Base-by-base conservation (phyloP, 805 yeast species). In the Danielia oregonensis region DNA sequence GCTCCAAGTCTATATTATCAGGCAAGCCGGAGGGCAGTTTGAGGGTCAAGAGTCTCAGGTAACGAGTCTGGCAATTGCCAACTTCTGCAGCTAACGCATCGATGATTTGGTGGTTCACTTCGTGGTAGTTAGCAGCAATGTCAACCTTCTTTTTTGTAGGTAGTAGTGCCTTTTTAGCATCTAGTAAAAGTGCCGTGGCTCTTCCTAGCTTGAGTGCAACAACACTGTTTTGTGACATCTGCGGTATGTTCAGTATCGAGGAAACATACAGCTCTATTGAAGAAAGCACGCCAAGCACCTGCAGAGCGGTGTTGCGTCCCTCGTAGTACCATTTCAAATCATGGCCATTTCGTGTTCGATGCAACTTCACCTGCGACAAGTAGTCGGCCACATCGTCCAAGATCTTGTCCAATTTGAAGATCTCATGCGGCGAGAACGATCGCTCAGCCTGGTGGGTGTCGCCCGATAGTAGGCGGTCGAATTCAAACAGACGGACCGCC, bases 81-180 rank as follows among this genome's bases (percentile, higher is more conserved):
- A 35, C 23, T 16, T 35, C 37, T 12, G 27, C 26, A 13, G 5
- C 14, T 9, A 35, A 14, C 16, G 37, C 37, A 19, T 13, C 19
- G 14, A 40, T 19, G 8, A 40, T 30, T 21, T 29, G 26, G 7
- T 36, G 36, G 3, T 37, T 33, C 4, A 42, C 29, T 17, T 42
- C 46, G 23, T 30, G 25, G 29, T 37, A 37, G 3, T 25, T 14
- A 5, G 36, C 26, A 13, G 42, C 46, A 13, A 28, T 29, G 10
- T 42, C 42, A 5, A 37, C 24, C 9, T 28, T 14, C 23, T 17
- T 33, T 3, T 18, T 23, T 24, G 33, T 24, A 10, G 26, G 8
- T n/a, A 22, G 19, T 15, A 30, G 26, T 3, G 22, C 21, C 26
- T 22, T 26, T 17, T n/a, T 24, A 4, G 32, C 26, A 14, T 24